These are phyloP conservation scores for Kodamaea fukazawae DNA, from an alignment of 805 yeast genomes.

Conservation along the genomic window DNA sequence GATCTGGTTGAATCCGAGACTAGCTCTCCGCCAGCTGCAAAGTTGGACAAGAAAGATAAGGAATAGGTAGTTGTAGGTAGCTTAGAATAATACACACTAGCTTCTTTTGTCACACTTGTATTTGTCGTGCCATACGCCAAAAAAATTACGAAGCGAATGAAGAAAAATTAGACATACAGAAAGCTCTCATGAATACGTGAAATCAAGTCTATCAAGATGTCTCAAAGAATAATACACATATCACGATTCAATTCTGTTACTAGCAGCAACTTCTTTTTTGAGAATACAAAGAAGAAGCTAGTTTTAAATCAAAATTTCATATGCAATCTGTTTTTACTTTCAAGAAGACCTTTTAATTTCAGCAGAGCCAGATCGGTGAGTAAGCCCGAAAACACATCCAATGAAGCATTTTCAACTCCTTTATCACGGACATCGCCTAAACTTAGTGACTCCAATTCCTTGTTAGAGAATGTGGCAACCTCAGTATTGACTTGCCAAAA, in stretches of 20 bases:
- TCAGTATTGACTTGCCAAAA: constrained; percentile 47
- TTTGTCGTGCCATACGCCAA: constrained; percentile 5
- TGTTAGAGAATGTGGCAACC: constrained; percentile 41
- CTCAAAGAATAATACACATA: constrained; percentile 16
- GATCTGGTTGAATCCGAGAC: constrained; percentile 2
- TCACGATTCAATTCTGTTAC: constrained; percentile 15
- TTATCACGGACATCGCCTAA: too few species aligned
- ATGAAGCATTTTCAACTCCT: too few species aligned
- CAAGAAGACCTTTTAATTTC: constrained; percentile 4
- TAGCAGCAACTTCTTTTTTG: constrained; percentile 36
- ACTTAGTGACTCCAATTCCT: constrained; percentile 9
- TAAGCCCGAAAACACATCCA: background rate
- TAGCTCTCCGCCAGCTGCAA: background rate
- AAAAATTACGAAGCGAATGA: constrained; percentile 1
- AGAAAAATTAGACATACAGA: constrained; percentile 1
- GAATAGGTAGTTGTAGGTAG: constrained; percentile 1
- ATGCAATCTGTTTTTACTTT: constrained; percentile 25
- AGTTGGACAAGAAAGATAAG: constrained; percentile 5
- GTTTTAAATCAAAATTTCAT: constrained; percentile 31
- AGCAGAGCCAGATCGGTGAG: background rate
- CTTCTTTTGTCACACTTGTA: background rate
- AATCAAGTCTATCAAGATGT: constrained; percentile 12
- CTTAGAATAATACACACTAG: background rate
- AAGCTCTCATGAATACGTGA: background rate
- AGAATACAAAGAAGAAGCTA: constrained; percentile 30